These are phyloP conservation scores for Larix sibirica DNA, from an alignment of 83 land plant genomes.

Conservation along the genomic window DNA sequence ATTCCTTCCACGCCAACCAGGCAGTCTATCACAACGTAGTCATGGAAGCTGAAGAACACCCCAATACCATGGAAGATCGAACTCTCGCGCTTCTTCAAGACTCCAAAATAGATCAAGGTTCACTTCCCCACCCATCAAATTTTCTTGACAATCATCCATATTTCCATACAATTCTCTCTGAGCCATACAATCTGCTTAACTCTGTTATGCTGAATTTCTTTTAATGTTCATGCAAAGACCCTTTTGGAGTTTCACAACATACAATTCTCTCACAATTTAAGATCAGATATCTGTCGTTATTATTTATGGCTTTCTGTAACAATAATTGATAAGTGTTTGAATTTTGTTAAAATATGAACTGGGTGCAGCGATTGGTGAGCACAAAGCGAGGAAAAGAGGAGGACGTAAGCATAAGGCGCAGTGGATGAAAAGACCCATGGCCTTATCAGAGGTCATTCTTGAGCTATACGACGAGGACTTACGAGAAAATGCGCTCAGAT, in stretches of 20 bases:
- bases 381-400: conserved; percentile 21
- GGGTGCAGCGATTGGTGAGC: conserved; percentile 23
- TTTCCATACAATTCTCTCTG: neutral
- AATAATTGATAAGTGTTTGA: too few species aligned
- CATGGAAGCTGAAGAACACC: neutral
- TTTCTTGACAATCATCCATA: neutral
- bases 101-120: conserved; percentile 38
- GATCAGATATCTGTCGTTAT: too few species aligned
- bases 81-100: conserved; percentile 26
- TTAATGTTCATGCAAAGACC: too few species aligned
- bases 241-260: too few species aligned
- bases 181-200: too few species aligned
- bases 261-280: too few species aligned
- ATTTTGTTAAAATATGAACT: neutral
- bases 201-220: too few species aligned
- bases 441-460: conserved; percentile 41
- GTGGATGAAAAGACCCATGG: conserved; percentile 61
- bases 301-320: too few species aligned
- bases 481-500: conserved; percentile 55
- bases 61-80: conserved; percentile 19
- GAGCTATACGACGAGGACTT: conserved; percentile 39
- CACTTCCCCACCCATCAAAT: neutral
- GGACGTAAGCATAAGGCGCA: conserved; percentile 43
- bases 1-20: too few species aligned
- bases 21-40: too few species aligned